Percentiles rank a stretch among this genome's conserved stretches.
Conservation (phyloP, 495 filamentous ascomycete species). For the Xylaria castorea region DNA sequence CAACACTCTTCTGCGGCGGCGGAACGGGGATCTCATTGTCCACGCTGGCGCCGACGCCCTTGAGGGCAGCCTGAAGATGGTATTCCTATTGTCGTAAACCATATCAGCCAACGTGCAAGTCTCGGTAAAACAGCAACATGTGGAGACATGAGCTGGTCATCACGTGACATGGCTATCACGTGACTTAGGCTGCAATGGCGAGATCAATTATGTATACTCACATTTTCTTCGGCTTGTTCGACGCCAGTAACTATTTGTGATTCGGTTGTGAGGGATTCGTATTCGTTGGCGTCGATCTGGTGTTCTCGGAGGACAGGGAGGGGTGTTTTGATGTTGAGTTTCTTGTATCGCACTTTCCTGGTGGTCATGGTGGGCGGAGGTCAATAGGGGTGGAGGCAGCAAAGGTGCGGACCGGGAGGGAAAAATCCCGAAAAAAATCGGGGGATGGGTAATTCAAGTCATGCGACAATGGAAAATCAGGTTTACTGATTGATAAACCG, state of each 20-base stretch:
- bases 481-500: constrained; percentile 60
- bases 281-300: constrained; percentile 80
- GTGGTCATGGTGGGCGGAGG: constrained; percentile 65
- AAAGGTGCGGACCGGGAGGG: constrained; percentile 49
- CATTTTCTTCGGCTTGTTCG: constrained; percentile 95
- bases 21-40: constrained; percentile 87
- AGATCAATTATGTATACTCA: constrained; percentile 63
- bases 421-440: constrained; percentile 57
- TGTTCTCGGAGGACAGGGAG: constrained; percentile 87
- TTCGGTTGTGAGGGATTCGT: constrained; percentile 60
- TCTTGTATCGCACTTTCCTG: constrained; percentile 84
- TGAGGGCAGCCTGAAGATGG: constrained; percentile 94
- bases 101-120: constrained; percentile 7
- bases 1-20: constrained; percentile 70
- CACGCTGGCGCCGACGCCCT: constrained; percentile 72
- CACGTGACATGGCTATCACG: constrained; percentile 47
- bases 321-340: constrained; percentile 85
- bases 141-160: constrained; percentile 46
- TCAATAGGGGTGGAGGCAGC: constrained; percentile 44
- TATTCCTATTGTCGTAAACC: constrained; percentile 73
- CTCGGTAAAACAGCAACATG: not conserved
- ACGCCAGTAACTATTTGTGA: constrained; percentile 91
- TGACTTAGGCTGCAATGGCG: constrained; percentile 51
- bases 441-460: constrained; percentile 56
- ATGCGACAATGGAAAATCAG: constrained; percentile 62